phyloP scores from a whole-genome alignment of 352 stramenopile species.

The Phytophthora niederhauseri region DNA sequence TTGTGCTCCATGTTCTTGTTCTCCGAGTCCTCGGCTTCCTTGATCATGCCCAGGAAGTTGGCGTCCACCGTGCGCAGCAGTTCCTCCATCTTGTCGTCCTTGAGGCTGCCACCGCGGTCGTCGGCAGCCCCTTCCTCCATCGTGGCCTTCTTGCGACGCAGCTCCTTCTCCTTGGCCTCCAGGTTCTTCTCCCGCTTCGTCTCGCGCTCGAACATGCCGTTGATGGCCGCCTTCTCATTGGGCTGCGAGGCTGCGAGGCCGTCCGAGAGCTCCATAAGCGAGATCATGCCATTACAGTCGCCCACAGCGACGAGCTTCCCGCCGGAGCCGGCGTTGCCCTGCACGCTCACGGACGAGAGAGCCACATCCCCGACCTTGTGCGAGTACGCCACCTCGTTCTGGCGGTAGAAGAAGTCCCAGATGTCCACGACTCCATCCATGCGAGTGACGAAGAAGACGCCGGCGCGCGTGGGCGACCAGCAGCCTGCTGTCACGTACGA shows the following conservation, averaged over 20 bases:
- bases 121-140: slow-evolving; percentile 86
- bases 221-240: slow-evolving; percentile 96
- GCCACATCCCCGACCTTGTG: slow-evolving; percentile 96
- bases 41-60: slow-evolving; percentile 97
- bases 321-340: slow-evolving; percentile 88
- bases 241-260: slow-evolving; percentile 89
- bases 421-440: slow-evolving; percentile 98
- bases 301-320: slow-evolving; percentile 96
- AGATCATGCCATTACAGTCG: slow-evolving; percentile 97
- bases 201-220: slow-evolving; percentile 96
- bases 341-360: slow-evolving; percentile 93
- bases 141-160: slow-evolving; percentile 82
- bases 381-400: slow-evolving; percentile 97
- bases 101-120: slow-evolving; percentile 56
- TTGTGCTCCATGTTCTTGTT: slow-evolving; percentile 92
- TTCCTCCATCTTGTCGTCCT: slow-evolving; percentile 96
- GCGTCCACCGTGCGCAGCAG: slow-evolving; percentile 93
- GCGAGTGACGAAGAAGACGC: slow-evolving; percentile 97
- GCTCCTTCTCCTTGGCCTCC: slow-evolving; percentile 90
- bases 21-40: slow-evolving; percentile 94
- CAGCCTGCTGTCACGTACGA: slow-evolving; percentile 97
- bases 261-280: slow-evolving; percentile 95
- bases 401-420: slow-evolving; percentile 98
- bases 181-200: slow-evolving; percentile 97
- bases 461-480: slow-evolving; percentile 95